Percentiles rank a stretch among this genome's conserved stretches.
These are phyloP conservation scores for Eucalyptus fibrosa DNA, from an alignment of 345 rosid species.

Conservation along the genomic window DNA sequence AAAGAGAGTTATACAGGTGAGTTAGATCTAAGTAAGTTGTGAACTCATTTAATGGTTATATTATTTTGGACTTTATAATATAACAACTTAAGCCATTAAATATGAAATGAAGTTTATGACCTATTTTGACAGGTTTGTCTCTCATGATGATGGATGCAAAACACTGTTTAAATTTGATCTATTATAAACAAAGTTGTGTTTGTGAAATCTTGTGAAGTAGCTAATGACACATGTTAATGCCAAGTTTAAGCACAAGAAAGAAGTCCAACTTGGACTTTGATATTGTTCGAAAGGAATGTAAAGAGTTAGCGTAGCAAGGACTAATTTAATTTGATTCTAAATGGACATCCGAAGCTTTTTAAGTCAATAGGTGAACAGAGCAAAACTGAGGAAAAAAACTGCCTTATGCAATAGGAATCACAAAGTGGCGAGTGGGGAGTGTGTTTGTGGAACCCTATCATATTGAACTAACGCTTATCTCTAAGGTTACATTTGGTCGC, in stretches of 20 bases:
- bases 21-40: background rate
- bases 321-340: background rate
- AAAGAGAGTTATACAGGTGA: fast-evolving
- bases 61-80: too few relatives aligned
- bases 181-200: background rate
- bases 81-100: too few relatives aligned
- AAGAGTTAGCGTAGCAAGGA: background rate
- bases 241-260: background rate
- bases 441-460: background rate
- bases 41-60: fast-evolving
- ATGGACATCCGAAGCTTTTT: background rate
- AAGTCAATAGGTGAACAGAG: background rate
- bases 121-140: background rate
- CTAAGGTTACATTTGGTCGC: too few relatives aligned
- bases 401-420: background rate
- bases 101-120: fast-evolving
- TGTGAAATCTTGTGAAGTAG: background rate
- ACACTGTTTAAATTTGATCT: background rate
- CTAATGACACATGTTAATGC: background rate
- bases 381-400: background rate
- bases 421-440: background rate
- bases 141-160: background rate
- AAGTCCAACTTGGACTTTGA: background rate
- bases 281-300: background rate
- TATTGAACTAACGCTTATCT: background rate